Base-by-base conservation (phyloP, 331 rosid species). In the Pyracantha coccinea region DNA sequence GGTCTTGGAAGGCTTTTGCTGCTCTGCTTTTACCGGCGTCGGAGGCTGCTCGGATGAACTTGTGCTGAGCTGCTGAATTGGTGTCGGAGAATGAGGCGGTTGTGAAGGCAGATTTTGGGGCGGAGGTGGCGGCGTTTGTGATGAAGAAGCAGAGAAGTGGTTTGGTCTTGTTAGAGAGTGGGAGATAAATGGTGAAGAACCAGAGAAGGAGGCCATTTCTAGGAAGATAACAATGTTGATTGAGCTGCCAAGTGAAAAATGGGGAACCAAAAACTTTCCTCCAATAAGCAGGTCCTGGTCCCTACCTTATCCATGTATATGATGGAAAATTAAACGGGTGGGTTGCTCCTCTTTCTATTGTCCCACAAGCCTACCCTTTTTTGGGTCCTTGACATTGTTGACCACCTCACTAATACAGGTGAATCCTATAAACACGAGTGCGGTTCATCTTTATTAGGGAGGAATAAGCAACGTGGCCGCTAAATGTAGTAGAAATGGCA, bases 161-260 rank as follows among this genome's bases (percentile, higher is more conserved):
- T 70, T 88, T 73, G 87, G 81, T 85, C 92, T 87, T 20, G 90
- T 72, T 13, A 72, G 77, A 10, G 89, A 90, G 76, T 83, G 89
- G 75, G 96, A 86, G 78, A 89, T 79, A 84, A 87, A 66, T 76
- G 96, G 78, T 10, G 91, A 83, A 27, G 96, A 88, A 27, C 95
- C 85, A 59, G 87, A 86, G 73, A 84, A 92, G 84, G 89, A 76
- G 57, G 99, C 97, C 97, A 92, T 90, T 73, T n/a, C 61, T 70
- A 59, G 20, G 24, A 68, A 63, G 68, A 63, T 63, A 12, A 24
- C 11, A 33, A 77, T 67, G 50, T 76, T 32, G 77, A 76, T 50
- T 47, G 74, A 58, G 82, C 72, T 80, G 41, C 20, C 53, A 59
- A 35, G 23, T 62, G 16, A 19, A 35, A 33, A 14, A 52, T 6